A percentile compares a stretch with the other conserved stretches of the same genome.
Conservation (phyloP, 2,329 filamentous ascomycete genomes). For the Emmonsiellopsis sp. region DNA sequence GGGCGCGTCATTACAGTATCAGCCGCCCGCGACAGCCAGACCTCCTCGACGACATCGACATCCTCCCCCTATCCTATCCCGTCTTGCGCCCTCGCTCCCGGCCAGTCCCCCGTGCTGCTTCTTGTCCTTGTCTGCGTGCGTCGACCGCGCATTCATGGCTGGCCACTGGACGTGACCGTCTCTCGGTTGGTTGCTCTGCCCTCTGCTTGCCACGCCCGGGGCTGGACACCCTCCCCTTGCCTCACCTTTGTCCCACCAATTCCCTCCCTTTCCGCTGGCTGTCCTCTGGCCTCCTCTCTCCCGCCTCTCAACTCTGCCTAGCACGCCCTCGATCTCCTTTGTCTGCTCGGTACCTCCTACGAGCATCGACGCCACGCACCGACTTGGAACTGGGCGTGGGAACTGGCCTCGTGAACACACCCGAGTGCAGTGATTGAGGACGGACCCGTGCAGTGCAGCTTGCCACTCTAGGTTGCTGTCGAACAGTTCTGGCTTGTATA, state of each 20-base stretch:
- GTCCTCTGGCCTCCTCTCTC: too few relatives aligned
- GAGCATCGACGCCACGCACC: too few relatives aligned
- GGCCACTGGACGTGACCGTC: not conserved
- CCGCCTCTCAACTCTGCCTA: too few relatives aligned
- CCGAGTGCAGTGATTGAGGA: too few relatives aligned
- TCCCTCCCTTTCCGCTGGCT: too few relatives aligned
- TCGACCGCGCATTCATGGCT: slow-evolving; percentile 1
- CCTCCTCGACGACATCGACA: too few relatives aligned
- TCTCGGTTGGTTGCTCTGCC: not conserved
- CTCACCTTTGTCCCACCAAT: not conserved
- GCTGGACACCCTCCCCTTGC: not conserved
- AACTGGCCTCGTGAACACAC: too few relatives aligned
- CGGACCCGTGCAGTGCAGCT: not conserved
- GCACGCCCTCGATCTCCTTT: too few relatives aligned
- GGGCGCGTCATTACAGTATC: not conserved
- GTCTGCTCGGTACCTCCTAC: too few relatives aligned
- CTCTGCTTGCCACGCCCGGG: not conserved
- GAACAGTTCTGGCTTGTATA: not conserved
- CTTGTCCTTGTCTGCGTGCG: not conserved
- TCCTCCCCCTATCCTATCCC: not conserved
- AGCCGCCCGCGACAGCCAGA: not conserved
- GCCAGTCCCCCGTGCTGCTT: not conserved
- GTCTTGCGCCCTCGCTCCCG: not conserved
- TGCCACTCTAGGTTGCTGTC: not conserved
- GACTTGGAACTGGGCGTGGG: too few relatives aligned